phyloP scores from a whole-genome alignment of 2,329 filamentous ascomycete species.

The Cordyceps cateniannulata region DNA sequence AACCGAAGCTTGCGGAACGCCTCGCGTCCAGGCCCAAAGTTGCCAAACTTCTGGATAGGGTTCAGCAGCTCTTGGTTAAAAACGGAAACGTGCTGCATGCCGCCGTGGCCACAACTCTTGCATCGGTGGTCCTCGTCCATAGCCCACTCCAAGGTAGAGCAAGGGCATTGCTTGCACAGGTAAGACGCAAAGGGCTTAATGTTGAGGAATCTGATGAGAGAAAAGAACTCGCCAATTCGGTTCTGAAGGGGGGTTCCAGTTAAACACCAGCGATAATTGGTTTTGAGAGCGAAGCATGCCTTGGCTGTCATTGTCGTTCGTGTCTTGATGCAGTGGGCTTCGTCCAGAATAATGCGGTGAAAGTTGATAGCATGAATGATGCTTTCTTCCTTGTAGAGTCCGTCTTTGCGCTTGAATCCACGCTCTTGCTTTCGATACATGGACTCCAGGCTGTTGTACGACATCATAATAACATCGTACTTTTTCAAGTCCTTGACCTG shows the following conservation, averaged over 20 bases:
- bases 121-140: conserved; percentile 68
- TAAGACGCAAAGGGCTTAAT: conserved; percentile 87
- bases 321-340: conserved; percentile 91
- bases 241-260: conserved; percentile 95
- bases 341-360: conserved; percentile 88
- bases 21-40: conserved; percentile 52
- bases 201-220: conserved; percentile 84
- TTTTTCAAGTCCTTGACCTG: conserved; percentile 67
- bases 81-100: conserved; percentile 46
- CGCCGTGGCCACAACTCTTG: conserved; percentile 48
- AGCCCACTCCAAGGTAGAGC: conserved; percentile 76
- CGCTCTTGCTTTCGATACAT: conserved; percentile 89
- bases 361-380: conserved; percentile 80
- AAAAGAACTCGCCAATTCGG: conserved; percentile 95
- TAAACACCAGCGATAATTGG: conserved; percentile 89
- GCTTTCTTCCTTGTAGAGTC: conserved; percentile 72
- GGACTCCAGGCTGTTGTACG: conserved; percentile 87
- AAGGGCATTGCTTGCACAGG: conserved; percentile 82
- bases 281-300: conserved; percentile 86
- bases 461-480: conserved; percentile 94
- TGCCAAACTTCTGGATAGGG: conserved; percentile 62
- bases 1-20: conserved; percentile 79
- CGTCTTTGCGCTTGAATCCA: conserved; percentile 75
- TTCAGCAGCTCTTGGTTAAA: conserved; percentile 96
- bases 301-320: conserved; percentile 87